A percentile compares a stretch with the other conserved stretches of the same genome.
Evolutionary conservation across 169 alveolate species (phyloP).

Genomic region (Cryptosporidium muris): DNA sequence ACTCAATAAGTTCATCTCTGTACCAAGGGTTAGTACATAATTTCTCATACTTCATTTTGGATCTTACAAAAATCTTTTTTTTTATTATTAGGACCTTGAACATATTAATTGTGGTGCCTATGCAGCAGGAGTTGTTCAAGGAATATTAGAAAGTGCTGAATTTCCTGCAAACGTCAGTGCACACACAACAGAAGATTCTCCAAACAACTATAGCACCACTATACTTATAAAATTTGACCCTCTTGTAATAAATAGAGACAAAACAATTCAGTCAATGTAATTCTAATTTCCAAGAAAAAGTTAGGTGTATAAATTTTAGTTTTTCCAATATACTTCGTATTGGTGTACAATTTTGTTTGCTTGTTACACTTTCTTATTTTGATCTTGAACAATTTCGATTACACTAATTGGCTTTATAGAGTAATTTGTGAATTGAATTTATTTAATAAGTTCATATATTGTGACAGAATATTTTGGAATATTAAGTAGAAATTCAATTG

Average conservation of each 20-base stretch:
- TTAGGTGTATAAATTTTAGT: neutral
- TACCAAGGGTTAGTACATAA: constrained; percentile 74
- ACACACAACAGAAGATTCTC: constrained; percentile 79
- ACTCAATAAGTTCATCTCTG: constrained; percentile 77
- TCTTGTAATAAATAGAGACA: constrained; percentile 43
- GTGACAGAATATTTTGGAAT: constrained; percentile 74
- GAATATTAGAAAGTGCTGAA: constrained; percentile 82
- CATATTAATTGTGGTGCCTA: constrained; percentile 83
- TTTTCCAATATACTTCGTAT: neutral
- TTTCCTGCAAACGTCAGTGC: constrained; percentile 86
- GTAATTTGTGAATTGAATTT: neutral
- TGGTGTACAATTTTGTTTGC: neutral
- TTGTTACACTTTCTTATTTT: neutral
- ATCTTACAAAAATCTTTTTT: neutral
- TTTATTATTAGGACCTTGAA: constrained; percentile 73
- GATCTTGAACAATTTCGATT: neutral
- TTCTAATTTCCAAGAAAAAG: neutral
- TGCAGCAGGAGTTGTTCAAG: constrained; percentile 85
- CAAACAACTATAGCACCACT: constrained; percentile 76
- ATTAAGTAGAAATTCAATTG: constrained; percentile 15
- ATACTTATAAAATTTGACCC: constrained; percentile 77
- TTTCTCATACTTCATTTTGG: too few species aligned
- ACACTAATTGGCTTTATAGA: neutral
- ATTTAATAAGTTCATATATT: constrained; percentile 12
- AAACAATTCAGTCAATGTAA: constrained; percentile 37